These are phyloP conservation scores for Exophiala bonariae DNA, from an alignment of 2,329 filamentous ascomycete species.

Conservation along the genomic window DNA sequence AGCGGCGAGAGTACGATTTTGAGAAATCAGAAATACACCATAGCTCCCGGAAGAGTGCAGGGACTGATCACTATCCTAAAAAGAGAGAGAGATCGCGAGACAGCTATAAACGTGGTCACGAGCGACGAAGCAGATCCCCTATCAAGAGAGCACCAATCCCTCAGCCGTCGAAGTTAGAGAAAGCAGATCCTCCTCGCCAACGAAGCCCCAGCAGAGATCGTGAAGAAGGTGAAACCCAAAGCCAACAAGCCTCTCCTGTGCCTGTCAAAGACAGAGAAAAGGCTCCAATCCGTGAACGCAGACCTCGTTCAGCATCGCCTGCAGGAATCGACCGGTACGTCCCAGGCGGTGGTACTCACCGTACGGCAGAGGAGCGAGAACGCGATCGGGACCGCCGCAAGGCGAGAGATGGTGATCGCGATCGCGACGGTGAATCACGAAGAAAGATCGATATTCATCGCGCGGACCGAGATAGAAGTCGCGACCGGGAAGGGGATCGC, in stretches of 20 bases:
- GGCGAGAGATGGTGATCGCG: constrained; percentile 16
- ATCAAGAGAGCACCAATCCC: constrained; percentile 15
- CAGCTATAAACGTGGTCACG: constrained; percentile 21
- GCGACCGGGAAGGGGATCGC: constrained; percentile 23
- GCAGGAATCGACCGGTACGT: constrained; percentile 47
- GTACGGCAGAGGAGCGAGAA: constrained; percentile 26
- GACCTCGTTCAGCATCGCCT: constrained; percentile 31
- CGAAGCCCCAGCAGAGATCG: constrained; percentile 23
- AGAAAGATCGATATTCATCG: constrained; percentile 30
- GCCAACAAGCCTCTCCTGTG: constrained; percentile 20
- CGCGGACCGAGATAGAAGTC: constrained; percentile 25
- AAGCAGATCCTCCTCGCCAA: constrained; percentile 3
- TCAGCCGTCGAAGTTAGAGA: constrained; percentile 5
- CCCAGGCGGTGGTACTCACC: constrained; percentile 35
- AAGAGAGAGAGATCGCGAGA: constrained; percentile 30
- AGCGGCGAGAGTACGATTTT: constrained; percentile 50
- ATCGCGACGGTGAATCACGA: constrained; percentile 15
- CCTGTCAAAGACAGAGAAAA: constrained; percentile 16
- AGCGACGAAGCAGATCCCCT: constrained; percentile 27
- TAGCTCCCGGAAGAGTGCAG: constrained; percentile 30
- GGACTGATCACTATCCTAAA: constrained; percentile 24
- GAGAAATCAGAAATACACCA: constrained; percentile 32
- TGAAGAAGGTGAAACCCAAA: constrained; percentile 28
- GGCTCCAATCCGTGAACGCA: constrained; percentile 23
- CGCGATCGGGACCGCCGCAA: constrained; percentile 30